A percentile compares a stretch with the other conserved stretches of the same genome.
These are phyloP conservation scores for Talaromyces liani DNA, from an alignment of 495 filamentous ascomycete species.

Conservation along the genomic window DNA sequence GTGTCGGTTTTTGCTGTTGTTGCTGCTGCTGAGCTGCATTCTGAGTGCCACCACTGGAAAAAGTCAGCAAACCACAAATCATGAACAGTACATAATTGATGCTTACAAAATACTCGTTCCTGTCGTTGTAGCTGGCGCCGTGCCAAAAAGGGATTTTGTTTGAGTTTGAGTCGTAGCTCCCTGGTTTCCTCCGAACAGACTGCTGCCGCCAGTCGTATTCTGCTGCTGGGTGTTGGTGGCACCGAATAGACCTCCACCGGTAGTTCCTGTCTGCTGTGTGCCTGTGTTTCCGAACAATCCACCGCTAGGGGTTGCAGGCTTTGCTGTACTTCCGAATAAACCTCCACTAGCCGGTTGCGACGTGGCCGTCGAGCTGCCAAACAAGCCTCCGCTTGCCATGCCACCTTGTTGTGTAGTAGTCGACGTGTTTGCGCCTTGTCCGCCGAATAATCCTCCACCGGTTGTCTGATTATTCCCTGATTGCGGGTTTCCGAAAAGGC, in stretches of 20 bases:
- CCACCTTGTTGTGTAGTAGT: conserved; percentile 18
- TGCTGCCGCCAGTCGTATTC: conserved; percentile 11
- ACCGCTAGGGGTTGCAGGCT: conserved; percentile 16
- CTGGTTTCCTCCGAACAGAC: conserved; percentile 23
- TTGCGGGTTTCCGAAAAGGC: conserved; percentile 41
- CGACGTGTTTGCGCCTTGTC: conserved; percentile 16
- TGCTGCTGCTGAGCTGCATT: conserved; percentile 24
- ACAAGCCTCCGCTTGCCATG: conserved; percentile 33
- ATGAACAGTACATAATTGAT: neutral
- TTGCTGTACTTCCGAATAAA: conserved; percentile 27
- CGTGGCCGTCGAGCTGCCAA: conserved; percentile 38
- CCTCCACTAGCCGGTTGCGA: conserved; percentile 37
- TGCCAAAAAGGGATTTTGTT: conserved; percentile 27
- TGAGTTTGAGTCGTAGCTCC: conserved; percentile 31
- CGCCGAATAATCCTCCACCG: conserved; percentile 6
- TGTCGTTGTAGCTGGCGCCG: conserved; percentile 21
- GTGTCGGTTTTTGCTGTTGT: conserved; percentile 30
- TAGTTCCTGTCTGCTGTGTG: conserved; percentile 18
- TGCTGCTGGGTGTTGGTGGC: conserved; percentile 12
- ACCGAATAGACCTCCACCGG: conserved; percentile 36
- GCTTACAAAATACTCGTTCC: conserved; percentile 47
- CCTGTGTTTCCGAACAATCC: conserved; percentile 18
- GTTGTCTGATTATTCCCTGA: conserved; percentile 21
- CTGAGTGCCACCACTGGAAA: conserved; percentile 16
- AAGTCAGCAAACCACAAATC: conserved; percentile 11